Evolutionary conservation across 805 yeast genomes (phyloP), one percentile per base, ranked within the genome.

Genomic region (Myxozyma geophila): DNA sequence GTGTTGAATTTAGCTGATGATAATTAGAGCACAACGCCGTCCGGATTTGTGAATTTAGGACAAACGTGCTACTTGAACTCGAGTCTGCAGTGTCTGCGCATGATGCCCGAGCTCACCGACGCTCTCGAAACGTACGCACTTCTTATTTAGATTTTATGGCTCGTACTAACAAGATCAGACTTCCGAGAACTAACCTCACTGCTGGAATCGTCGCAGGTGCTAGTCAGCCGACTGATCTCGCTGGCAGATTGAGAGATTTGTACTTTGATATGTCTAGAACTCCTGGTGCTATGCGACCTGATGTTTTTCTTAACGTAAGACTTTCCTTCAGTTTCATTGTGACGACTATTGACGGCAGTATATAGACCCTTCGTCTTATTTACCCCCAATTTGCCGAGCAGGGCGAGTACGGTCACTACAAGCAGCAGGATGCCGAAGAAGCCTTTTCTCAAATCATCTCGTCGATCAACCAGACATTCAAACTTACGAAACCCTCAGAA

Each of bases 371-470:
- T 55, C 85, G 97, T 74, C 78, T 80, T 54, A 78, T 80, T 17
- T 89, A 85, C 73, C 98, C 98, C 1, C 98, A 95, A 77, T 95
- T 95, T 76, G 89, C 88, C 49, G 98, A 93, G 74, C 84, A 85
- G 64, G 76, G 73, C 54, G 77, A 79, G 49, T 28, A 53, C 39
- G 98, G 98, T 0, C 78, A 82, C 61, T 89, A 83, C 74, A 92
- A 90, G 76, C 99, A 95, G 78, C 99, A 95, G 78, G 99, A 95
- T 79, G 99, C 99, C 0, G 99, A 95, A 78, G 99, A 95, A 75
- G 89, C 93, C 17, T 92, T 86, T 77, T 87, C 97, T 7, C 93
- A 89, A 74, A 82, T 95, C 56, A 77, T 92, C 67, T 77, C 79
- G 41, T 77, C 60, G 5, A 51, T 62, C 23, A 66, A 66, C 48